These are phyloP conservation scores for Alopecurus myosuroides DNA, from an alignment of 176 grass and related monocot genomes.

Conservation along the genomic window DNA sequence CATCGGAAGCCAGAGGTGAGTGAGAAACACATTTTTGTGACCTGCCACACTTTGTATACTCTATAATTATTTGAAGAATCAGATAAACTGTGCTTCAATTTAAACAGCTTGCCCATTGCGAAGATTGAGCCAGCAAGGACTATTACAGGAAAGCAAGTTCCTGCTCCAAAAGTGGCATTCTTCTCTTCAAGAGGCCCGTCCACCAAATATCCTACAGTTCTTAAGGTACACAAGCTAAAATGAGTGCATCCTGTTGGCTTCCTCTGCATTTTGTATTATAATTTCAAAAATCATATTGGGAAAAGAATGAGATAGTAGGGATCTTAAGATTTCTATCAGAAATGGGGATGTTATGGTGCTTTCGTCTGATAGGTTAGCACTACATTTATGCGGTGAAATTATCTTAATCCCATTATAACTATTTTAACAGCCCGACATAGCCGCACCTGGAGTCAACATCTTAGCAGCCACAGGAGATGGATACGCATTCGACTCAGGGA, in stretches of 20 bases:
- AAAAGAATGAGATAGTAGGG: background rate
- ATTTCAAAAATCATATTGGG: background rate
- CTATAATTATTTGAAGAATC: background rate
- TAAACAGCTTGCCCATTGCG: constrained; percentile 8
- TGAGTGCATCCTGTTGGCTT: background rate
- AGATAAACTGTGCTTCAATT: background rate
- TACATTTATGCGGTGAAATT: background rate
- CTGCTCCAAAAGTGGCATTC: constrained; percentile 22
- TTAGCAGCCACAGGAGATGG: constrained; percentile 27
- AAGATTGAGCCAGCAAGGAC: constrained; percentile 21
- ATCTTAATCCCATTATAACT: background rate
- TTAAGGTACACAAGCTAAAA: constrained; percentile 25
- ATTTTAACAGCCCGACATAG: constrained; percentile 42
- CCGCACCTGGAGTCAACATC: constrained; percentile 40
- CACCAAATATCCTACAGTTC: constrained; percentile 12
- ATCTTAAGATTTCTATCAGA: background rate
- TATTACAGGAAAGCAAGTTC: constrained; percentile 22
- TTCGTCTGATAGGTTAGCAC: background rate
- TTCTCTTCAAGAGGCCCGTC: constrained; percentile 32
- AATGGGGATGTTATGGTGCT: background rate
- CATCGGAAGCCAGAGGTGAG: constrained; percentile 23
- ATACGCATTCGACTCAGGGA: constrained; percentile 23
- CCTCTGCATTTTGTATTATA: background rate
- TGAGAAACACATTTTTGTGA: background rate
- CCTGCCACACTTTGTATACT: background rate